phyloP scores from a whole-genome alignment of 306 rosid genomes.

The Boehmeria nivea region DNA sequence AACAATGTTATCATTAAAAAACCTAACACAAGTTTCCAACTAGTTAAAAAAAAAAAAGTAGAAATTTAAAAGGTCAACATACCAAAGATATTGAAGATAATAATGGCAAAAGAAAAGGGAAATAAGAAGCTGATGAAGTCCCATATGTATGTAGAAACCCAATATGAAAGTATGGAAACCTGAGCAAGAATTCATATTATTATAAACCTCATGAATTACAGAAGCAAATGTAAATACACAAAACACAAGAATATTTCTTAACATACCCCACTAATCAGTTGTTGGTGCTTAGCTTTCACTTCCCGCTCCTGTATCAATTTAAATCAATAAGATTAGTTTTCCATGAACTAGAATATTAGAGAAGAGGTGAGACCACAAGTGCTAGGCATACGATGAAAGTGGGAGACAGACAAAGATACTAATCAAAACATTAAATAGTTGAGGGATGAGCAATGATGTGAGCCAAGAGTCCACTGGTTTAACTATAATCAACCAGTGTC shows the following conservation, averaged over 20 bases:
- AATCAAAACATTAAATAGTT: too few species aligned
- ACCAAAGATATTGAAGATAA: slow-evolving; percentile 83
- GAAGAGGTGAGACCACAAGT: background rate
- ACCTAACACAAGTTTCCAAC: too few species aligned
- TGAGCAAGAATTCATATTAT: slow-evolving; percentile 31
- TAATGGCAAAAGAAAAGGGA: slow-evolving; percentile 69
- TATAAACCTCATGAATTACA: background rate
- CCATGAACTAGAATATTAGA: slow-evolving; percentile 17
- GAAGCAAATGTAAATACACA: slow-evolving; percentile 8
- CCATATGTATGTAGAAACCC: slow-evolving; percentile 85
- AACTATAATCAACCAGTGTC: slow-evolving; percentile 1
- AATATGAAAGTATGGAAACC: slow-evolving; percentile 85
- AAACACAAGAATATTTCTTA: slow-evolving; percentile 11
- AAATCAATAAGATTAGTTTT: slow-evolving; percentile 20
- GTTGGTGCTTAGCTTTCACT: slow-evolving; percentile 95
- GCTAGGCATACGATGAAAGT: background rate
- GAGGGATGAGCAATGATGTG: too few species aligned
- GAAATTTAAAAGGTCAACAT: slow-evolving; percentile 18
- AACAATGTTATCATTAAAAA: too few species aligned
- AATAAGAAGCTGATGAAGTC: slow-evolving; percentile 92
- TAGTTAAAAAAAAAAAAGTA: background rate
- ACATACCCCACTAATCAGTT: slow-evolving; percentile 90
- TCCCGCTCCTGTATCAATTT: slow-evolving; percentile 82
- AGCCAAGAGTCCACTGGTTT: too few species aligned
- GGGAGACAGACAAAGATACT: too few species aligned